These are phyloP conservation scores for Mimosa pudica DNA, from an alignment of 306 rosid genomes.

Conservation along the genomic window DNA sequence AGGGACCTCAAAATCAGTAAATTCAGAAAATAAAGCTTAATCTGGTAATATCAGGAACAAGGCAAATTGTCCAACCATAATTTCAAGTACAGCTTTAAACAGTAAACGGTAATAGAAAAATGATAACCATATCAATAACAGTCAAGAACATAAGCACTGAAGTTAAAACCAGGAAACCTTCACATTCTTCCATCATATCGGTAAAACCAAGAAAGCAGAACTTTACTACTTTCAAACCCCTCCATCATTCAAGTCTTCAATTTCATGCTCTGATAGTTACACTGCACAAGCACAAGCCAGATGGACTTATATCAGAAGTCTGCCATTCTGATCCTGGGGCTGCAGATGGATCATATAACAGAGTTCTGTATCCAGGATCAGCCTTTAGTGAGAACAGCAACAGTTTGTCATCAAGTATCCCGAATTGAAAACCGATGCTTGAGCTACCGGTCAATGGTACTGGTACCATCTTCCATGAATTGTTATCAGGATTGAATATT, in stretches of 20 bases:
- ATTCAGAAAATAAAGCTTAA: no score
- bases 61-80: no score
- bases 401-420: conserved; percentile 71
- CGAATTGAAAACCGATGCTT: conserved; percentile 70
- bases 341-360: conserved; percentile 86
- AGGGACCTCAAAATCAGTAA: no score
- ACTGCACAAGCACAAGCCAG: conserved; percentile 82
- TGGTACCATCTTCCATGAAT: conserved; percentile 77
- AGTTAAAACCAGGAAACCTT: conserved; percentile 15
- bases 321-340: conserved; percentile 81
- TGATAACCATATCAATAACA: conserved; percentile 10
- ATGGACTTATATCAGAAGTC: conserved; percentile 68
- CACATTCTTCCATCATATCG: conserved; percentile 2
- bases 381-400: conserved; percentile 63
- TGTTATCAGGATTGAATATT: conserved; percentile 68
- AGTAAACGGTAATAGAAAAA: neutral
- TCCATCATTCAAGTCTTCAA: conserved; percentile 26
- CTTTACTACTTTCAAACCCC: conserved; percentile 1
- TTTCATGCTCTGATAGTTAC: conserved; percentile 79
- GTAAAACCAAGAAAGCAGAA: conserved; percentile 8
- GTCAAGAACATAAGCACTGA: conserved; percentile 12
- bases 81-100: no score
- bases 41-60: no score
- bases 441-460: conserved; percentile 89
- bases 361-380: conserved; percentile 64